Percentiles rank a stretch among this genome's conserved stretches.
Evolutionary conservation across 805 yeast genomes (phyloP).

Genomic region (Lipomyces chichibuensis): DNA sequence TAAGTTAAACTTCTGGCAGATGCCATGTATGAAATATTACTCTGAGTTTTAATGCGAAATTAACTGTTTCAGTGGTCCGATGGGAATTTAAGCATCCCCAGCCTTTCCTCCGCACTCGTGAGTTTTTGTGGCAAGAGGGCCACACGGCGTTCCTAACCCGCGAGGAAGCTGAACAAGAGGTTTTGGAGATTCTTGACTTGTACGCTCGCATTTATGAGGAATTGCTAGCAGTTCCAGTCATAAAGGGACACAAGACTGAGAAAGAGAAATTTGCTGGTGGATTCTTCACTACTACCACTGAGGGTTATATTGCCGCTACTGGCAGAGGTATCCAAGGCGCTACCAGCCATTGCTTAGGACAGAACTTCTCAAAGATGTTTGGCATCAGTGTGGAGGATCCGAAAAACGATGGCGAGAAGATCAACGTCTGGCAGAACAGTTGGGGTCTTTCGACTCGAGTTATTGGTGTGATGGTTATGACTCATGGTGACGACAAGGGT

Average conservation of each 20-base stretch:
- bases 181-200: conserved; percentile 78
- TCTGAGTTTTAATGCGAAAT: not conserved
- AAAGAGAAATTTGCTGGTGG: conserved; percentile 99
- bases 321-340: conserved; percentile 99
- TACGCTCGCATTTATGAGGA: conserved; percentile 86
- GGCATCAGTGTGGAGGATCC: conserved; percentile 95
- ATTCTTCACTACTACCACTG: conserved; percentile 90
- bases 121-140: conserved; percentile 99
- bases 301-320: conserved; percentile 96
- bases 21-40: not conserved
- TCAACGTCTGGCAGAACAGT: conserved; percentile 92
- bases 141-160: conserved; percentile 93
- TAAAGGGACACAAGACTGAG: conserved; percentile 93
- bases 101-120: conserved; percentile 98
- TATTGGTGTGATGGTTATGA: conserved; percentile 99
- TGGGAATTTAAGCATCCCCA: conserved; percentile 99
- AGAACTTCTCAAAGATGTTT: conserved; percentile 98
- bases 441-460: conserved; percentile 99
- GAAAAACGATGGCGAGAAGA: conserved; percentile 71
- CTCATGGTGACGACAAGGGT: conserved; percentile 98
- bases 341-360: conserved; percentile 96
- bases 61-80: conserved; percentile 67
- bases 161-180: conserved; percentile 83
- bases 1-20: not conserved
- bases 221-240: conserved; percentile 94